Evolutionary conservation across 2,329 filamentous ascomycete genomes (phyloP), one percentile per base, ranked within the genome.

Genomic region (Cladosporium sp.): DNA sequence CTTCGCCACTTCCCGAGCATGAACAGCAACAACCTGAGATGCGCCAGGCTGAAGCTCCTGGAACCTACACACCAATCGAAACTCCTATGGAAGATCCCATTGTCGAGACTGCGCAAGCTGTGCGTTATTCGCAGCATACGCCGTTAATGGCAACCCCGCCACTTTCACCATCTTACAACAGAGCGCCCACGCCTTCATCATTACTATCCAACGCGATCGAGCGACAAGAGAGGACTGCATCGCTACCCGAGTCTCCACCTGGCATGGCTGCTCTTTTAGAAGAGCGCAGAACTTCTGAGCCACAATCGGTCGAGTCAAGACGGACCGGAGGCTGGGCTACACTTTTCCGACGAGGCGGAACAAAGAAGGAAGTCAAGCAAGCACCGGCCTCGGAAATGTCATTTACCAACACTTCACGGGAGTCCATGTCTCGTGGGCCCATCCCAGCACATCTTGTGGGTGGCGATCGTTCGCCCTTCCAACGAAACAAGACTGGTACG

Each of bases 361-460:
- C 72, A 3, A 69, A 68, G 30, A 85, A 79, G 78, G 87, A 77
- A 74, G 80, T 74, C 30, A 76, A 78, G 53, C 79, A 80, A 78
- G 85, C 75, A 68, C 83, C 75, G 2, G 85, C 90, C 3, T 90
- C 91, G 0, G 93, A 93, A n/a, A 71, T 73, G 21, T 82, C 81
- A 0, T 95, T 96, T 75, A 93, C 92, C 5, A 97, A 97, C 73
- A 91, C 92, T 0, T 97, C 93, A 1, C 86, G 93, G 68, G 93
- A 97, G 73, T 96, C 93, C 18, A 94, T 97, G 79, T 83, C 84
- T 67, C 83, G 81, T 68, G 81, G 88, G 65, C 78, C 80, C 62
- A 79, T 81, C 30, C 83, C 84, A 21, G 78, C 82, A 57, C 83
- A 85, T 64, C 76, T 83, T 26, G 71, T 82, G 21, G 78, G 75